phyloP scores from a whole-genome alignment of 305 asterid genomes.

The Solanum hybrid region DNA sequence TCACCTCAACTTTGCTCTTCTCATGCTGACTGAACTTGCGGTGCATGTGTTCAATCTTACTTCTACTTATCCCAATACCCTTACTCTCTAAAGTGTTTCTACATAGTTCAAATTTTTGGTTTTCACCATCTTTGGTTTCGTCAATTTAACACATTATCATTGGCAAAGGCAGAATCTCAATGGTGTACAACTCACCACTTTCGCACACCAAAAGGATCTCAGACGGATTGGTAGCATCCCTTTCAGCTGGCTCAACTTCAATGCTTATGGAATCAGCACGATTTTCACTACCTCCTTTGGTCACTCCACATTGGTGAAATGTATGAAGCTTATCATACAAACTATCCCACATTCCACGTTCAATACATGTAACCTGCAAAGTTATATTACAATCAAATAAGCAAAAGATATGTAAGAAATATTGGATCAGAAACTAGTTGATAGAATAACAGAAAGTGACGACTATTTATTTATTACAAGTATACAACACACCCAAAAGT shows the following conservation, averaged over 20 bases:
- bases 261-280: too few relatives aligned
- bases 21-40: too few relatives aligned
- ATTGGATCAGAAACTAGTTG: background rate
- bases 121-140: background rate
- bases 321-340: constrained; percentile 46
- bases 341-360: constrained; percentile 62
- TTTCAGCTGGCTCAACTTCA: too few relatives aligned
- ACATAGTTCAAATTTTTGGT: too few relatives aligned
- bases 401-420: background rate
- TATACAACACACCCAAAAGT: background rate
- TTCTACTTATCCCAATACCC: too few relatives aligned
- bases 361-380: constrained; percentile 62
- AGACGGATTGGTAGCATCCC: too few relatives aligned
- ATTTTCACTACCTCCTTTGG: too few relatives aligned
- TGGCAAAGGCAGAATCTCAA: too few relatives aligned
- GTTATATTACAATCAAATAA: background rate
- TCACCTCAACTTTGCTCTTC: background rate
- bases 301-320: too few relatives aligned
- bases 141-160: background rate
- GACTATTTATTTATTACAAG: background rate
- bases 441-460: background rate
- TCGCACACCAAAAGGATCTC: too few relatives aligned
- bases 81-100: too few relatives aligned
- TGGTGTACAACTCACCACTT: background rate
- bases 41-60: too few relatives aligned